These are phyloP conservation scores for Colletotrichum melonis DNA, from an alignment of 2,329 filamentous ascomycete genomes.

Conservation along the genomic window DNA sequence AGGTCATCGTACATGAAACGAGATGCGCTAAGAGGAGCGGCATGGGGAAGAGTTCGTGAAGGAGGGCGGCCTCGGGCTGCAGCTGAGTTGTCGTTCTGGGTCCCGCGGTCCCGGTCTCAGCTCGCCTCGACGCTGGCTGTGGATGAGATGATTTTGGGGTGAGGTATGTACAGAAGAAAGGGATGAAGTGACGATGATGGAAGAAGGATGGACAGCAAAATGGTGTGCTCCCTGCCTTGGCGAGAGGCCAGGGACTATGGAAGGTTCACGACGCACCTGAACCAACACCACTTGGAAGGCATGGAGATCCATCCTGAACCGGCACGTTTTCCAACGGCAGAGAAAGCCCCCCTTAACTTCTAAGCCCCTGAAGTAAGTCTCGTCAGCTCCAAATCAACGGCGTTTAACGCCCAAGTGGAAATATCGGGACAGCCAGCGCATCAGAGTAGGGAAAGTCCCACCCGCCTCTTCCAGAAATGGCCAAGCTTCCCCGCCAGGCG, in stretches of 20 bases:
- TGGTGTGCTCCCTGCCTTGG: not conserved
- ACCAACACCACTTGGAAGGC: not conserved
- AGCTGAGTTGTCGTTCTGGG: not conserved
- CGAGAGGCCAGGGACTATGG: not conserved
- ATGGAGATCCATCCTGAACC: not conserved
- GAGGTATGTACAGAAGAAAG: not conserved
- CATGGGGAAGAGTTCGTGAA: conserved; percentile 14
- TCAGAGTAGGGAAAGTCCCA: conserved; percentile 18
- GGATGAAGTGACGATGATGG: not conserved
- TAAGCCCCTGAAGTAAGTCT: too few species aligned
- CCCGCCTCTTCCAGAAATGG: conserved; percentile 1
- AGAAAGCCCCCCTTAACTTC: not conserved
- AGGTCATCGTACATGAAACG: conserved; percentile 15
- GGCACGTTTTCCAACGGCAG: not conserved
- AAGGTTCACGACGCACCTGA: not conserved
- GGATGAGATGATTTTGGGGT: not conserved
- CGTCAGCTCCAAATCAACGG: not conserved
- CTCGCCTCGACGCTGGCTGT: not conserved
- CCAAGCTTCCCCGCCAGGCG: not conserved
- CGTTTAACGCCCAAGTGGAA: conserved; percentile 14
- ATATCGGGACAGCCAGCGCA: conserved; percentile 17
- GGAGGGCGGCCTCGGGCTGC: conserved; percentile 23
- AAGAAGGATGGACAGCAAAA: not conserved
- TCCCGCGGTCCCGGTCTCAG: not conserved
- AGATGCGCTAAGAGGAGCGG: conserved; percentile 9